Evolutionary conservation across 2,329 filamentous ascomycete genomes (phyloP).

Genomic region (Trichoderma pleuroti): DNA sequence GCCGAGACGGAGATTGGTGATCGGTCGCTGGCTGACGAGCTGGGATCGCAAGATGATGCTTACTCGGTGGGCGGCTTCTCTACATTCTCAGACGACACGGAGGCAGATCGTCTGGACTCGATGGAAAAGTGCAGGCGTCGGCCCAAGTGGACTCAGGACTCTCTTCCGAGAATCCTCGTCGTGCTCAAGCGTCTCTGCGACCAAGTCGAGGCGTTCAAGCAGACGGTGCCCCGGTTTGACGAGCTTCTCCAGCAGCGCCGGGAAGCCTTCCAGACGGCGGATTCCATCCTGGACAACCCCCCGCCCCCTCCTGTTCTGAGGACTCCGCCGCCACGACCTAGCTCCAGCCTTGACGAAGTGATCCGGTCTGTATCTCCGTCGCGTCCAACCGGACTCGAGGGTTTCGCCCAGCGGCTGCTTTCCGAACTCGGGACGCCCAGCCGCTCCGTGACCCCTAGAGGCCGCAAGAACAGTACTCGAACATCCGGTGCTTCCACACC

Average conservation of each 20-base stretch:
- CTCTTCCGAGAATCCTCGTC: conserved; percentile 51
- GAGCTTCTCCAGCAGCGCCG: conserved; percentile 64
- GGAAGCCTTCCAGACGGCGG: conserved; percentile 61
- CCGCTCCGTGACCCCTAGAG: conserved; percentile 45
- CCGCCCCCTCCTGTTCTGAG: conserved; percentile 27
- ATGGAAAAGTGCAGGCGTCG: conserved; percentile 51
- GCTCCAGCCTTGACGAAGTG: conserved; percentile 40
- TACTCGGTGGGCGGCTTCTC: conserved; percentile 11
- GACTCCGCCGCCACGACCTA: conserved; percentile 31
- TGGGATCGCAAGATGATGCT: background rate
- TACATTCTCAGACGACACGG: conserved; percentile 19
- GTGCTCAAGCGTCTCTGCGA: conserved; percentile 59
- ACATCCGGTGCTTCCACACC: conserved; percentile 34
- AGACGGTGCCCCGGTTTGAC: conserved; percentile 67
- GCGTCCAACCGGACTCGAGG: conserved; percentile 54
- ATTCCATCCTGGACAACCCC: conserved; percentile 42
- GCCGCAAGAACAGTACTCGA: conserved; percentile 44
- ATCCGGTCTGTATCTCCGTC: conserved; percentile 50
- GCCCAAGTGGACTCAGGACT: conserved; percentile 50
- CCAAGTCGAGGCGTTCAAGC: conserved; percentile 60
- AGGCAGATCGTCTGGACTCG: conserved; percentile 40
- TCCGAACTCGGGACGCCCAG: conserved; percentile 56
- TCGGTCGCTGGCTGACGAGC: conserved; percentile 13
- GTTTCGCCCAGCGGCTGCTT: conserved; percentile 60
- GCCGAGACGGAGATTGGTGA: conserved; percentile 1